These are phyloP conservation scores for Botrytis deweyae DNA, from an alignment of 2,329 filamentous ascomycete genomes.

Conservation along the genomic window DNA sequence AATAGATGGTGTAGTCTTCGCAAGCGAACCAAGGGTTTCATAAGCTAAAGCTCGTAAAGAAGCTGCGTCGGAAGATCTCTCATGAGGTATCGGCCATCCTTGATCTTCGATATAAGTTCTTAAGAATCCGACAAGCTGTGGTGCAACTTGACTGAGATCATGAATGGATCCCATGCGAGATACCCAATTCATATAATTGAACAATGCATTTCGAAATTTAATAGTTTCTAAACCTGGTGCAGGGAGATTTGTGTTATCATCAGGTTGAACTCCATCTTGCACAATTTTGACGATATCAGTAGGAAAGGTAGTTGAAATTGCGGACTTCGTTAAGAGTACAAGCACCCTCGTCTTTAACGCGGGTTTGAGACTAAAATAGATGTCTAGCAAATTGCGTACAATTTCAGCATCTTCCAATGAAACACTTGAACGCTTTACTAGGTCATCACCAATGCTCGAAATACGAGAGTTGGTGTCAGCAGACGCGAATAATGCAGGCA, in stretches of 20 bases:
- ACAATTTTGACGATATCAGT: constrained; percentile 68
- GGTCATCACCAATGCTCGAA: constrained; percentile 81
- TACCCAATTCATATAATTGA: constrained; percentile 84
- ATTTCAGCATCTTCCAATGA: constrained; percentile 68
- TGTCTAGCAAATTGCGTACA: constrained; percentile 64
- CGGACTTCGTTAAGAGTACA: constrained; percentile 72
- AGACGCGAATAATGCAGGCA: constrained; percentile 80
- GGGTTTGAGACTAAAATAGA: constrained; percentile 72
- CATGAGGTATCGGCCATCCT: constrained; percentile 74
- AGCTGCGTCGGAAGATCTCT: constrained; percentile 58
- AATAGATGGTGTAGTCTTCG: constrained; percentile 61
- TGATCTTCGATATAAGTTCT: constrained; percentile 73
- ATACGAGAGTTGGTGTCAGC: constrained; percentile 80
- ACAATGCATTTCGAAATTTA: constrained; percentile 79
- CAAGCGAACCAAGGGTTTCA: constrained; percentile 83
- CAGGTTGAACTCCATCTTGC: constrained; percentile 58
- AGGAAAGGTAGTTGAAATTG: constrained; percentile 67
- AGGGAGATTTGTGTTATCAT: constrained; percentile 40
- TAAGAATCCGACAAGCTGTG: constrained; percentile 66
- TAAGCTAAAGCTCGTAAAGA: constrained; percentile 78
- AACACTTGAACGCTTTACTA: constrained; percentile 75
- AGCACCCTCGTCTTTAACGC: constrained; percentile 78
- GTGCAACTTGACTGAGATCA: constrained; percentile 64
- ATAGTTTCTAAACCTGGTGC: constrained; percentile 57
- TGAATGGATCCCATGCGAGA: constrained; percentile 67